Percentiles rank a stretch among this genome's conserved stretches.
These are phyloP conservation scores for Colletotrichum siamense DNA, from an alignment of 2,329 filamentous ascomycete species.

Conservation along the genomic window DNA sequence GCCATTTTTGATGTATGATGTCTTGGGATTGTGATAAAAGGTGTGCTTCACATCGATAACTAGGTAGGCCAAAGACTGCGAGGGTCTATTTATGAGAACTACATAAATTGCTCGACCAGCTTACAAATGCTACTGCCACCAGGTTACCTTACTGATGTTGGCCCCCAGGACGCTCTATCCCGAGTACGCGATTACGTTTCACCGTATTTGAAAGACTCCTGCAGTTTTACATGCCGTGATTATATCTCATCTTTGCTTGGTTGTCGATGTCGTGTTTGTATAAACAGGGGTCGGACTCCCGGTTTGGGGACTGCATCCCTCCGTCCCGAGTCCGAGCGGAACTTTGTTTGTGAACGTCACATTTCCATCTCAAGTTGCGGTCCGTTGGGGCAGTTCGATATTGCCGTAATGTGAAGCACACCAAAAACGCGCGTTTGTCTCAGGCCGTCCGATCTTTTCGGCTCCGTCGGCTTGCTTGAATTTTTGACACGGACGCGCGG, in stretches of 20 bases:
- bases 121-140: neutral
- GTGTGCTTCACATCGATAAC: neutral
- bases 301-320: neutral
- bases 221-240: neutral
- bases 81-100: neutral
- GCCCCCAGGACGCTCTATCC: neutral
- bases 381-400: neutral
- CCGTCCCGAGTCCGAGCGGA: neutral
- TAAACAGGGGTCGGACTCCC: neutral
- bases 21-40: neutral
- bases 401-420: neutral
- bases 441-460: neutral
- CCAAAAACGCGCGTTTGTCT: neutral
- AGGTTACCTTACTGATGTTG: neutral
- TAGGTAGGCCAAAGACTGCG: neutral
- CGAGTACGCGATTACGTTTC: neutral
- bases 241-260: neutral
- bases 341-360: neutral
- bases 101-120: neutral
- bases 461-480: neutral
- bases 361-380: neutral
- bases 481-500: neutral
- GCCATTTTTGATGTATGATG: neutral
- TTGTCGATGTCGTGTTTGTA: neutral
- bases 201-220: neutral